Percentiles rank a stretch among this genome's conserved stretches.
These are phyloP conservation scores for Candida dendrica DNA, from an alignment of 805 yeast species.

Conservation along the genomic window DNA sequence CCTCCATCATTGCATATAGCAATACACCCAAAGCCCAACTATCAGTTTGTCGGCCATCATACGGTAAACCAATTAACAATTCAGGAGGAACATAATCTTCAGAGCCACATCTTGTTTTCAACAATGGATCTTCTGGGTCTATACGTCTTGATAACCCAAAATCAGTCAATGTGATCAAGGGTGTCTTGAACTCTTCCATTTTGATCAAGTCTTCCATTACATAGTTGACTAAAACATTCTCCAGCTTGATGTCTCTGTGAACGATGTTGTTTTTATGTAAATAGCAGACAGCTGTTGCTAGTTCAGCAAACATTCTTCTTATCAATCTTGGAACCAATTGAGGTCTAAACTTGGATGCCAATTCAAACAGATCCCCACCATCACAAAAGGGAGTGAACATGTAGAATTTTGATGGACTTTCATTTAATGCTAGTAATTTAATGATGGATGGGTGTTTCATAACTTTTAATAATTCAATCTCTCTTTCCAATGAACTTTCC, in stretches of 20 bases:
- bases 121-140: slow-evolving; percentile 48
- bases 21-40: slow-evolving; percentile 94
- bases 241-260: slow-evolving; percentile 89
- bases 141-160: slow-evolving; percentile 80
- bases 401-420: slow-evolving; percentile 21
- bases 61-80: slow-evolving; percentile 78
- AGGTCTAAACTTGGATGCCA: slow-evolving; percentile 39
- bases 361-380: slow-evolving; percentile 82
- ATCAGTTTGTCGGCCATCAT: slow-evolving; percentile 88
- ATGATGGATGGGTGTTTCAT: slow-evolving; percentile 68
- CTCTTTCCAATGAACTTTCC: slow-evolving; percentile 63
- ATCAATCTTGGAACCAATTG: slow-evolving; percentile 42
- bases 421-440: slow-evolving; percentile 42
- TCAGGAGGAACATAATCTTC: slow-evolving; percentile 97
- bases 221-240: slow-evolving; percentile 58
- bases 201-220: slow-evolving; percentile 24
- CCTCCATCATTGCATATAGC: slow-evolving; percentile 77
- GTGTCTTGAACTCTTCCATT: slow-evolving; percentile 14
- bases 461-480: slow-evolving; percentile 53
- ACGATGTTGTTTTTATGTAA: slow-evolving; percentile 64
- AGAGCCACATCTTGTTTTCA: slow-evolving; percentile 90
- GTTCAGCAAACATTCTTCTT: slow-evolving; percentile 61
- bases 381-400: slow-evolving; percentile 69
- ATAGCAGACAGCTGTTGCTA: slow-evolving; percentile 61
- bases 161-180: slow-evolving; percentile 65